A percentile compares a stretch with the other conserved stretches of the same genome.
These are phyloP conservation scores for Fusarium sp. DNA, from an alignment of 2,329 filamentous ascomycete species.

Conservation along the genomic window DNA sequence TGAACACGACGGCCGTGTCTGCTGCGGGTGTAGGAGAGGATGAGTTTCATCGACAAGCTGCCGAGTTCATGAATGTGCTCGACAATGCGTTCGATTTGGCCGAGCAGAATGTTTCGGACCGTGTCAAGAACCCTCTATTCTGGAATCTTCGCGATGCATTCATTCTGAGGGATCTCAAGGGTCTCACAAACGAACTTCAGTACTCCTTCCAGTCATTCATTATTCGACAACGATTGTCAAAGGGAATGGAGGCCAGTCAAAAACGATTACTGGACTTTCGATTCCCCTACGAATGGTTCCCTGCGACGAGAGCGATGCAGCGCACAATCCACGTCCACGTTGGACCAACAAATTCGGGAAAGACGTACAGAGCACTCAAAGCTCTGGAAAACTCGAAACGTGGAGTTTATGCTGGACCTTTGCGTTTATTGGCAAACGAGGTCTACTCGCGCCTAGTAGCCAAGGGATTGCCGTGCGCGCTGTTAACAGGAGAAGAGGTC, in stretches of 20 bases:
- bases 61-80: constrained; percentile 60
- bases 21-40: constrained; percentile 49
- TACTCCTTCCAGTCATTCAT: constrained; percentile 77
- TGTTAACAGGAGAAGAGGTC: constrained; percentile 93
- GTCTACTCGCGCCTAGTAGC: constrained; percentile 89
- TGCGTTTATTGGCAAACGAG: constrained; percentile 91
- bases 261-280: constrained; percentile 80
- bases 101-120: constrained; percentile 52
- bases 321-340: constrained; percentile 92
- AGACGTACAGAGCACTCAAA: constrained; percentile 94
- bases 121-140: constrained; percentile 65
- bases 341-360: constrained; percentile 96
- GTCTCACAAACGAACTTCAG: constrained; percentile 69
- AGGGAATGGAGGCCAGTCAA: constrained; percentile 69
- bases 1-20: constrained; percentile 42
- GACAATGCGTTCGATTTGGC: constrained; percentile 61
- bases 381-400: constrained; percentile 79
- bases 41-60: constrained; percentile 59
- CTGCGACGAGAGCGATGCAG: constrained; percentile 81
- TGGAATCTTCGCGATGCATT: constrained; percentile 71
- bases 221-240: constrained; percentile 67
- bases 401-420: constrained; percentile 90
- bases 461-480: constrained; percentile 79
- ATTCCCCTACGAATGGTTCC: constrained; percentile 94
- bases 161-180: constrained; percentile 61